These are phyloP conservation scores for Taiozyma sp. DNA, from an alignment of 1,139 yeast genomes.

Conservation along the genomic window DNA sequence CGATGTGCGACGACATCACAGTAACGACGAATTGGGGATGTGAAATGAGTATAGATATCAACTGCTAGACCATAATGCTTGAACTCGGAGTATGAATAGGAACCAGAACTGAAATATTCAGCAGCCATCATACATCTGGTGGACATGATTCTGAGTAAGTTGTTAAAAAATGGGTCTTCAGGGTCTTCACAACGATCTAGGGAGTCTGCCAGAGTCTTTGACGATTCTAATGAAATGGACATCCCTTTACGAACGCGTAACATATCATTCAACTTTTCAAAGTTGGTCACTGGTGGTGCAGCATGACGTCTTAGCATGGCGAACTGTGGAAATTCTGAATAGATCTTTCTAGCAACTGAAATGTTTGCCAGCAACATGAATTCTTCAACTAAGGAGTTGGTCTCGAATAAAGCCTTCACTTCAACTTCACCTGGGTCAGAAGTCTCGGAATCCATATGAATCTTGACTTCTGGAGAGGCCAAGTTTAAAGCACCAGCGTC, in stretches of 20 bases:
- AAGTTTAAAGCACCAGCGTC: constrained; percentile 96
- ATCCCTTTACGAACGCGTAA: constrained; percentile 78
- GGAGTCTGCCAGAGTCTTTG: constrained; percentile 91
- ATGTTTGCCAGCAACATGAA: constrained; percentile 97
- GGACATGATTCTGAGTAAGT: constrained; percentile 91
- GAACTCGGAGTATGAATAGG: constrained; percentile 87
- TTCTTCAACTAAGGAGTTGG: constrained; percentile 95
- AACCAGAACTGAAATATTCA: constrained; percentile 94
- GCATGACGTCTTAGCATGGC: constrained; percentile 98
- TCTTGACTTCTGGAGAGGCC: constrained; percentile 98
- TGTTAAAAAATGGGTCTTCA: constrained; percentile 85
- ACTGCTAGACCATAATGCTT: constrained; percentile 97
- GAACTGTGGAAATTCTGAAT: constrained; percentile 92
- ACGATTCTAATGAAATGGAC: constrained; percentile 74
- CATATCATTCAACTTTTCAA: constrained; percentile 86
- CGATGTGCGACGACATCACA: constrained; percentile 98
- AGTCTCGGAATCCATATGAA: constrained; percentile 94
- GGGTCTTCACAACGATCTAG: constrained; percentile 82
- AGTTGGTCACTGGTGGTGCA: constrained; percentile 91
- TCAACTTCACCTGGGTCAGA: constrained; percentile 97
- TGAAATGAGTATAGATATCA: constrained; percentile 96
- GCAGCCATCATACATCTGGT: constrained; percentile 99
- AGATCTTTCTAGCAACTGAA: constrained; percentile 89
- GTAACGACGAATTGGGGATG: constrained; percentile 96
- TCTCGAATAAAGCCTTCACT: constrained; percentile 78